Evolutionary conservation across 805 yeast species (phyloP).

Genomic region (Candida corydali): DNA sequence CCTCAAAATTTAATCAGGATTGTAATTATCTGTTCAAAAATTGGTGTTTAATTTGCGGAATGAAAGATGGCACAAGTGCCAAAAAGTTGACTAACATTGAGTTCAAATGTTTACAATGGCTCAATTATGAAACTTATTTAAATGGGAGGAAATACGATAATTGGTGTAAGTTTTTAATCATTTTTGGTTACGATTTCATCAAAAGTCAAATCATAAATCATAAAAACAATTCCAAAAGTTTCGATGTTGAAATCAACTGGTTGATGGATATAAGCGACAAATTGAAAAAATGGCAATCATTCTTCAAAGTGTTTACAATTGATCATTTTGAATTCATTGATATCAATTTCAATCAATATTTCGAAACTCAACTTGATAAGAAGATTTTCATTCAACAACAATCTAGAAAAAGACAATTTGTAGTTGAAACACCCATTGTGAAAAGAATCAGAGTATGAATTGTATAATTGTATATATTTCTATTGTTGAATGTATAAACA

Average conservation of each 20-base stretch:
- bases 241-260: constrained; percentile 15
- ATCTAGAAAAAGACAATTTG: constrained; percentile 5
- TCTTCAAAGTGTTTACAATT: constrained; percentile 22
- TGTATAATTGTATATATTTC: background rate
- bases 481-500: constrained; percentile 48
- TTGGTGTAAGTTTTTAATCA: constrained; percentile 41
- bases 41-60: constrained; percentile 74
- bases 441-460: constrained; percentile 7
- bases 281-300: constrained; percentile 25
- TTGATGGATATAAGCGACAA: constrained; percentile 20
- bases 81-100: constrained; percentile 52
- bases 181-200: constrained; percentile 42
- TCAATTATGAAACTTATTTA: constrained; percentile 57
- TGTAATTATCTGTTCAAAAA: constrained; percentile 62
- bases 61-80: constrained; percentile 25
- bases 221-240: constrained; percentile 17
- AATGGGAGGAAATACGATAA: constrained; percentile 44
- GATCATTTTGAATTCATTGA: constrained; percentile 18
- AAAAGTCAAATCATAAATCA: constrained; percentile 26
- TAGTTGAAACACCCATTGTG: background rate
- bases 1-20: constrained; percentile 73
- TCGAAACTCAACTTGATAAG: constrained; percentile 24
- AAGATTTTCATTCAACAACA: constrained; percentile 19
- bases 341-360: constrained; percentile 25
- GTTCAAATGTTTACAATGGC: constrained; percentile 43